phyloP scores from a whole-genome alignment of 768 basidiomycete species.

The Mycena polygramma region DNA sequence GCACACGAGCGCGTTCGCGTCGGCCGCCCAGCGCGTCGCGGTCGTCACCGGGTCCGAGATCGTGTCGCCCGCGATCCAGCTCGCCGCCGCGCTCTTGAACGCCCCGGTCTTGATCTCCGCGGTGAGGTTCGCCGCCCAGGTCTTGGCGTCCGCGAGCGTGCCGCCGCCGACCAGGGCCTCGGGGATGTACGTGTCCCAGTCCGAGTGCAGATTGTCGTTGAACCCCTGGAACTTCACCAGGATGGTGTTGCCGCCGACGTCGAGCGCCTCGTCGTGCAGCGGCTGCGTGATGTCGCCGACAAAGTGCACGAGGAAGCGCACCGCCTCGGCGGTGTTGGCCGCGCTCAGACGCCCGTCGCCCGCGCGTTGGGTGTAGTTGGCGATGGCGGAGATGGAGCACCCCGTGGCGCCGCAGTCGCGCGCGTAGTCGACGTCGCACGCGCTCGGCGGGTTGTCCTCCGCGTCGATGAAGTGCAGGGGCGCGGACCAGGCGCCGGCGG shows the following conservation, averaged over 20 bases:
- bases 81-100: constrained; percentile 18
- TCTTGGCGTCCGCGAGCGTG: constrained; percentile 35
- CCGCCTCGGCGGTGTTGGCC: constrained; percentile 48
- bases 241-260: constrained; percentile 45
- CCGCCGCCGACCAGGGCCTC: constrained; percentile 38
- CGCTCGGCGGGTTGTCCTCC: constrained; percentile 43
- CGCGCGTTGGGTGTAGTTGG: constrained; percentile 54
- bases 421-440: constrained; percentile 49
- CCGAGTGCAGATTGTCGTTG: constrained; percentile 44
- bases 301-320: constrained; percentile 51
- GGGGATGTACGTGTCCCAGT: constrained; percentile 41
- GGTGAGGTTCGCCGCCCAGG: constrained; percentile 41
- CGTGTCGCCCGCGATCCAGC: constrained; percentile 33
- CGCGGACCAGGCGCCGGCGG: constrained; percentile 35
- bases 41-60: constrained; percentile 41
- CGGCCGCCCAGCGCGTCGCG: constrained; percentile 46
- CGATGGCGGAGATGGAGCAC: constrained; percentile 49
- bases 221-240: constrained; percentile 38
- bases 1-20: constrained; percentile 46
- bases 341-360: constrained; percentile 44
- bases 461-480: constrained; percentile 54
- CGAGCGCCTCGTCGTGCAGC: constrained; percentile 45
- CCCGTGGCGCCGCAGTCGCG: constrained; percentile 49
- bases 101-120: constrained; percentile 42
- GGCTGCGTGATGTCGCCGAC: constrained; percentile 49